These are phyloP conservation scores for Lodderomyces orthopsilosis DNA, from an alignment of 1,139 yeast genomes.

Conservation along the genomic window DNA sequence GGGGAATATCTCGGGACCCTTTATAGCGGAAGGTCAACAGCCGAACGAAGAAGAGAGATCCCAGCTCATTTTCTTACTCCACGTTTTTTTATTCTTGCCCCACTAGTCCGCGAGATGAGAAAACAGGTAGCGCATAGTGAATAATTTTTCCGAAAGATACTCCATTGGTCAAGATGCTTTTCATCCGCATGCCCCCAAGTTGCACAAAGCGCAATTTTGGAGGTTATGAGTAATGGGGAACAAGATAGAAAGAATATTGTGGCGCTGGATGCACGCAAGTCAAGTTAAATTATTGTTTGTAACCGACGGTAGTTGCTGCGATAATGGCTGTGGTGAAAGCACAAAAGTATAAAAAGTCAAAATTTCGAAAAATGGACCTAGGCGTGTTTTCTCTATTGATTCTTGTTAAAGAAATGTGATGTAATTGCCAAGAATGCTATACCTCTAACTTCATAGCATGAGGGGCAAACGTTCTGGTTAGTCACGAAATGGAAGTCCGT, in stretches of 20 bases:
- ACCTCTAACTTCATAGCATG: not conserved
- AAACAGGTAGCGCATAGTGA: not conserved
- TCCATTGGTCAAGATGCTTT: constrained; percentile 1
- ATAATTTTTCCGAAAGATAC: constrained; percentile 6
- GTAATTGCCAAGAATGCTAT: not conserved
- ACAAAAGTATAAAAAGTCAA: not conserved
- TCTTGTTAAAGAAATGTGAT: not conserved
- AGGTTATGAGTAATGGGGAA: not conserved
- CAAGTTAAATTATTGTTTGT: not conserved
- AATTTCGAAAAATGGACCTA: not conserved
- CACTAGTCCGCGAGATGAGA: constrained; percentile 1
- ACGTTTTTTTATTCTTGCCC: not conserved
- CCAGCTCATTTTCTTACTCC: not conserved
- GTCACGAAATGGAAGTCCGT: not conserved
- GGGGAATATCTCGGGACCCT: not conserved
- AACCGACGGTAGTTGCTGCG: too few relatives aligned
- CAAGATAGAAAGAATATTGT: not conserved
- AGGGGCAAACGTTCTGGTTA: not conserved
- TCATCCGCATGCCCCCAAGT: not conserved
- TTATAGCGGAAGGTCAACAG: not conserved
- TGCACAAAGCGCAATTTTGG: constrained; percentile 1
- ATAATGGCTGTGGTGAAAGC: not conserved
- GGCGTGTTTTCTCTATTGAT: not conserved
- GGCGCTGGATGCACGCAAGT: not conserved
- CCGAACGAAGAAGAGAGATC: not conserved